These are phyloP conservation scores for Cyclocybe aegerita DNA, from an alignment of 768 basidiomycete genomes.

Conservation along the genomic window DNA sequence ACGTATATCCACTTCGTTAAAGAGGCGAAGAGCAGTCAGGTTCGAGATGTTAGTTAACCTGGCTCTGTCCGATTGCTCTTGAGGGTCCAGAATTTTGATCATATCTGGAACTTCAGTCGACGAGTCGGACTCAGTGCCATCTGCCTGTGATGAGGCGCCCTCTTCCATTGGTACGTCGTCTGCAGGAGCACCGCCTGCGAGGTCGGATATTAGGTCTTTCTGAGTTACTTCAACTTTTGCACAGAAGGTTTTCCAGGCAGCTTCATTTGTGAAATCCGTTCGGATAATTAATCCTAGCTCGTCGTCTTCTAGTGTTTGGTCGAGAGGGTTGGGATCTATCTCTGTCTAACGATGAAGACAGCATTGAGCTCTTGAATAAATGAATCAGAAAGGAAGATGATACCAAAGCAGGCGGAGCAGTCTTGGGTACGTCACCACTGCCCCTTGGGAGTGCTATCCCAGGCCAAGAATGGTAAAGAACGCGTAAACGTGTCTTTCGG, in stretches of 20 bases:
- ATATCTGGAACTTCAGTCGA: conserved; percentile 29
- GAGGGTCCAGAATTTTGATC: conserved; percentile 53
- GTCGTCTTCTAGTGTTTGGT: conserved; percentile 43
- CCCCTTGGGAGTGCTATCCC: conserved; percentile 12
- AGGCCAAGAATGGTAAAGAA: conserved; percentile 51
- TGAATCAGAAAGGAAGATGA: neutral
- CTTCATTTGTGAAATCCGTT: conserved; percentile 69
- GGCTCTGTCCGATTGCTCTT: conserved; percentile 37
- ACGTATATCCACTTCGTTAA: conserved; percentile 72
- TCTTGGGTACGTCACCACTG: conserved; percentile 15
- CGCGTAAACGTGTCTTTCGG: conserved; percentile 52
- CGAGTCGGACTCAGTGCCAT: conserved; percentile 35
- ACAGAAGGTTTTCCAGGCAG: conserved; percentile 61
- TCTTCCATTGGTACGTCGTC: conserved; percentile 20
- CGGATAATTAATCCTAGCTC: conserved; percentile 68
- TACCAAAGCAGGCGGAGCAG: neutral
- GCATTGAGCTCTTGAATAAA: neutral
- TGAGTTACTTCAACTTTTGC: conserved; percentile 53
- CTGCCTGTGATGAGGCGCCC: conserved; percentile 16
- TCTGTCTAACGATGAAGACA: conserved; percentile 5
- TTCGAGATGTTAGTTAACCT: conserved; percentile 58
- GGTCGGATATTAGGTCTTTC: conserved; percentile 44
- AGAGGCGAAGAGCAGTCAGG: conserved; percentile 59
- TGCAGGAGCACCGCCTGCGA: conserved; percentile 11
- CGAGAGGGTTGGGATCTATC: conserved; percentile 54